These are phyloP conservation scores for Tetracentron sinense DNA, from an alignment of 164 flowering plant genomes.

Conservation along the genomic window DNA sequence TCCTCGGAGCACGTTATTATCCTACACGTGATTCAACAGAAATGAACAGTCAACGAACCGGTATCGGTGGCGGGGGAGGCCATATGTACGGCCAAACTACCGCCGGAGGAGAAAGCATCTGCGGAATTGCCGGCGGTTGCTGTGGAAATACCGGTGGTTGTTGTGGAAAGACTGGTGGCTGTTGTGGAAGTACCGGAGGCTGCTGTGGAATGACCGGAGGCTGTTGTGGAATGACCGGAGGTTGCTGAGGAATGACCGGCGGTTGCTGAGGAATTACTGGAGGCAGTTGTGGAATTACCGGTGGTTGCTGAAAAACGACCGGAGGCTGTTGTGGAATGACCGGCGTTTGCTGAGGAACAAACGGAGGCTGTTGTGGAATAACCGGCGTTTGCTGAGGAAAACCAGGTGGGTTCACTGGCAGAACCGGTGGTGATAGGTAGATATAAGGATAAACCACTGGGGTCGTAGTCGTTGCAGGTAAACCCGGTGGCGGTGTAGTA, in stretches of 20 bases:
- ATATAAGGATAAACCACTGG: not conserved
- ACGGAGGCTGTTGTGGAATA: constrained; percentile 1
- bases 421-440: not conserved
- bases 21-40: no score
- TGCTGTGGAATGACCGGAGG: not conserved
- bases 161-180: not conserved
- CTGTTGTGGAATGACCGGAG: not conserved
- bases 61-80: not conserved
- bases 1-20: no score
- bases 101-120: not conserved
- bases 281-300: not conserved
- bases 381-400: constrained; percentile 4
- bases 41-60: not conserved
- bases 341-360: not conserved
- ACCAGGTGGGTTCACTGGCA: constrained; percentile 2
- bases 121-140: not conserved
- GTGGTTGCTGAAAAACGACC: not conserved
- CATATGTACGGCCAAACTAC: not conserved
- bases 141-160: not conserved
- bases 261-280: not conserved
- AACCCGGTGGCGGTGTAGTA: not conserved
- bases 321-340: not conserved
- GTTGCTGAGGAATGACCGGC: not conserved
- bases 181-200: not conserved
- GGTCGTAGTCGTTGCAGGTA: not conserved